Evolutionary conservation across 208 protist genomes (phyloP), one percentile per base, ranked within the genome.

Genomic region (Leishmania amazonensis): DNA sequence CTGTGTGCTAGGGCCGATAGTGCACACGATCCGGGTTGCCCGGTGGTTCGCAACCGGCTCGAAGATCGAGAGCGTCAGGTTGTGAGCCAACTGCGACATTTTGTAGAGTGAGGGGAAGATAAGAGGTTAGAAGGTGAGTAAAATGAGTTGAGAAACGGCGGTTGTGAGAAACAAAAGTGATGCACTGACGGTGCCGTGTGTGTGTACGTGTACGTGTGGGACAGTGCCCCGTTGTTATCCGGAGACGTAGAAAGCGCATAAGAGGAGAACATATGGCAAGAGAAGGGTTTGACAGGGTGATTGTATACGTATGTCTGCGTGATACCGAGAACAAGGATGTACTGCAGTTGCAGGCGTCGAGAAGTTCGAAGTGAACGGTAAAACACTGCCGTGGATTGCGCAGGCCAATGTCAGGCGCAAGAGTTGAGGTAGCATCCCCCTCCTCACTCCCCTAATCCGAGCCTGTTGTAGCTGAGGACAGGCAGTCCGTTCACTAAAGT

Each of bases 21-120:
- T 99, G 92, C 98, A 99, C 71, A 99, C 94, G 85, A 99, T 98
- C 60, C 96, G 93, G 68, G 97, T 99, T 54, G 90, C 91, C 74
- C 94, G 91, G 81, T 91, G 92, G 76, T 89, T 93, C 65, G 92
- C 81, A 57, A 95, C 81, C 38, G 95, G 92, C 82, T 97, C 94
- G 76, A 97, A 97, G 80, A 98, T 96, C 65, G 93, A 96, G 67
- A 98, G 90, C 83, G 89, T 81, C 83, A 96, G 83, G 85, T 98
- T 97, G 76, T 98, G 95, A 17, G 91, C 90, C 38, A 98, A 85
- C 86, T 98, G 95, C 31, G 93, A 96, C 91, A 98, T 97, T 28
- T 28, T 62, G 45, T 51, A 2, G 40, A 24, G 24, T 28, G 17
- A 58, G 58, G 24, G 38, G 19, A 19, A 53, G 58, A 67, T n/a